Evolutionary conservation across 495 filamentous ascomycete genomes (phyloP).

Genomic region (Letharia lupina): DNA sequence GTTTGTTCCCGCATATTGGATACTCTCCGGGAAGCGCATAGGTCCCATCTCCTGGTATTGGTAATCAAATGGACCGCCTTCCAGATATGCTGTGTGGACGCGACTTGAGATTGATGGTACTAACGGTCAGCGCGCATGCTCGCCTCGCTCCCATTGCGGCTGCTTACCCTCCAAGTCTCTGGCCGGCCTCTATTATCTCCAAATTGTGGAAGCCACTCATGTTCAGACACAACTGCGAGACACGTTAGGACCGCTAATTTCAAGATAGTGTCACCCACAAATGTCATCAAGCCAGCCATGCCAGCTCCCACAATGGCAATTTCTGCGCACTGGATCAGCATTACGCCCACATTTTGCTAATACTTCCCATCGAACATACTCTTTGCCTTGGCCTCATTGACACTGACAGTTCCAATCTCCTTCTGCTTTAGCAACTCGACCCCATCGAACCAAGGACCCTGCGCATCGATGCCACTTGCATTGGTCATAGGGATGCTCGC

Average conservation of each 20-base stretch:
- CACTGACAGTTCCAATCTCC: slow-evolving; percentile 23
- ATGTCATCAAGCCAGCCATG: slow-evolving; percentile 58
- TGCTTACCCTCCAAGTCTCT: slow-evolving; percentile 39
- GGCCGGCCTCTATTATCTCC: slow-evolving; percentile 45
- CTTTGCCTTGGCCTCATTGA: background rate
- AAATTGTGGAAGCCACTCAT: slow-evolving; percentile 48
- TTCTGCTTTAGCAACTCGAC: slow-evolving; percentile 52
- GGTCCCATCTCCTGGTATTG: slow-evolving; percentile 72
- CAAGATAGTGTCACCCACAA: slow-evolving; percentile 18
- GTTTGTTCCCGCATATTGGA: slow-evolving; percentile 44
- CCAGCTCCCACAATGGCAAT: slow-evolving; percentile 61
- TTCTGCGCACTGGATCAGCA: slow-evolving; percentile 20
- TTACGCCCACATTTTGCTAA: background rate
- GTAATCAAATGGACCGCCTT: slow-evolving; percentile 52
- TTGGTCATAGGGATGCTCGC: slow-evolving; percentile 39
- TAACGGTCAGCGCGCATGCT: background rate
- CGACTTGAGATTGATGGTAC: background rate
- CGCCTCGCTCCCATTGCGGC: slow-evolving; percentile 23
- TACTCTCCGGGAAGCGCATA: slow-evolving; percentile 52
- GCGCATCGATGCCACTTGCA: slow-evolving; percentile 45
- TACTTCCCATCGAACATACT: background rate
- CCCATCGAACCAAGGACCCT: slow-evolving; percentile 63
- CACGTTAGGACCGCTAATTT: background rate
- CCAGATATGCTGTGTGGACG: slow-evolving; percentile 15
- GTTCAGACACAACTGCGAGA: slow-evolving; percentile 34